These are phyloP conservation scores for Arthrobotrys entomopaga DNA, from an alignment of 2,329 filamentous ascomycete species.

Conservation along the genomic window DNA sequence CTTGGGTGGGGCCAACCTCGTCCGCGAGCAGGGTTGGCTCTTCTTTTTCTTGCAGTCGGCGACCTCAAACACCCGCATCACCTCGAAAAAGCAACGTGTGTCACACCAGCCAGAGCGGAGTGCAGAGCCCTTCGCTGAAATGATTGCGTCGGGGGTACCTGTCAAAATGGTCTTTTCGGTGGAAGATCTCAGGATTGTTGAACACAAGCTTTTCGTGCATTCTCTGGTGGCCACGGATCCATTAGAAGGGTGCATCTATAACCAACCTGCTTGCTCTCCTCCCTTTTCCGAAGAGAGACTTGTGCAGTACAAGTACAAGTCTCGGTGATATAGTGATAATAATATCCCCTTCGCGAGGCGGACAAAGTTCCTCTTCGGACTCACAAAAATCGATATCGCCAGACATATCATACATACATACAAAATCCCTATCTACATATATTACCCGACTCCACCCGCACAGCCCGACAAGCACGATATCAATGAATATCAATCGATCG, in stretches of 20 bases:
- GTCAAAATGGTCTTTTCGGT: conserved; percentile 28
- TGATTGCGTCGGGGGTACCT: conserved; percentile 13
- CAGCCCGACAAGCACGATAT: neutral
- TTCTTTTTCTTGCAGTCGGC: conserved; percentile 51
- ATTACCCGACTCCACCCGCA: neutral
- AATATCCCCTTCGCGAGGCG: neutral
- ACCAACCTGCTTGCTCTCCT: conserved; percentile 38
- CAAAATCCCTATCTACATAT: neutral
- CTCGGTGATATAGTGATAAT: neutral
- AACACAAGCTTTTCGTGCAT: conserved; percentile 55
- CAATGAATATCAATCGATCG: conserved; percentile 1
- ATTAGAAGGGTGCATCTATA: conserved; percentile 48
- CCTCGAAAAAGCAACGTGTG: conserved; percentile 51
- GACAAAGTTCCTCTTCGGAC: neutral
- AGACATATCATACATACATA: neutral
- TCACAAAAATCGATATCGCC: conserved; percentile 16
- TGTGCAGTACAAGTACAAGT: neutral
- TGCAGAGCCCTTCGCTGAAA: conserved; percentile 21
- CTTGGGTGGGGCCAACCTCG: conserved; percentile 8
- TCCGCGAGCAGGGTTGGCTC: conserved; percentile 16
- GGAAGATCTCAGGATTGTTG: conserved; percentile 38
- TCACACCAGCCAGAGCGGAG: conserved; percentile 38
- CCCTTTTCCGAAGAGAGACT: neutral
- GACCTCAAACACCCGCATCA: conserved; percentile 50
- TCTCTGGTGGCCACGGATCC: conserved; percentile 36